Evolutionary conservation across 1,284 basidiomycete genomes (phyloP).

Genomic region (Sanguinoderma infundibulare): DNA sequence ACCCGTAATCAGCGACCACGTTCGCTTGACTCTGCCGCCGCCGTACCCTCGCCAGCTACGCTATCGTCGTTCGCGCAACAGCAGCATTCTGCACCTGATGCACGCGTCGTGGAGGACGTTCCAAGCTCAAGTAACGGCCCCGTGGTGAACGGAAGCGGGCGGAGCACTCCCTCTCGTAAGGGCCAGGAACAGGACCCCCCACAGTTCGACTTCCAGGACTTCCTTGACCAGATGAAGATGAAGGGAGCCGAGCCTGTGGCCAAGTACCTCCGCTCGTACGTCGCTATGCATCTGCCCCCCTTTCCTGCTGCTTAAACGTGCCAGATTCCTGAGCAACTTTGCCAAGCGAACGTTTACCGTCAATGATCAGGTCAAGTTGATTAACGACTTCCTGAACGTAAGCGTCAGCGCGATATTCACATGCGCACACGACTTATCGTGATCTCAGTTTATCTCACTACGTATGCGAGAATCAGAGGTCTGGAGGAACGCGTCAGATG

Average conservation of each 20-base stretch:
- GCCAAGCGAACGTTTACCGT: slow-evolving; percentile 88
- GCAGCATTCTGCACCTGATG: slow-evolving; percentile 46
- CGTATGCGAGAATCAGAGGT: slow-evolving; percentile 88
- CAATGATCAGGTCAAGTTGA: slow-evolving; percentile 90
- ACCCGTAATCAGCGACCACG: slow-evolving; percentile 51
- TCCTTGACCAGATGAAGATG: slow-evolving; percentile 90
- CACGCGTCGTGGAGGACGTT: slow-evolving; percentile 16
- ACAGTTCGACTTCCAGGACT: slow-evolving; percentile 84
- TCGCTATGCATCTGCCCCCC: slow-evolving; percentile 23
- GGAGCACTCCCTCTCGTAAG: slow-evolving; percentile 29
- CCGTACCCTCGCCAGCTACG: slow-evolving; percentile 56
- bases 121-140: slow-evolving; percentile 5
- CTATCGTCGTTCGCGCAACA: slow-evolving; percentile 58
- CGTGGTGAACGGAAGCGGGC: slow-evolving; percentile 25
- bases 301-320: neutral
- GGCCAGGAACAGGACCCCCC: slow-evolving; percentile 37
- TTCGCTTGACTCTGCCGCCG: slow-evolving; percentile 58
- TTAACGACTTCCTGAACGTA: slow-evolving; percentile 89
- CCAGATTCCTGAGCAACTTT: slow-evolving; percentile 90
- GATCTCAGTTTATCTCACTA: slow-evolving; percentile 76
- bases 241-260: slow-evolving; percentile 88
- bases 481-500: slow-evolving; percentile 78
- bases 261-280: slow-evolving; percentile 89
- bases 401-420: slow-evolving; percentile 33
- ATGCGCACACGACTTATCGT: neutral